phyloP scores from a whole-genome alignment of 2,329 filamentous ascomycete genomes.

The Phialophora macrospora region DNA sequence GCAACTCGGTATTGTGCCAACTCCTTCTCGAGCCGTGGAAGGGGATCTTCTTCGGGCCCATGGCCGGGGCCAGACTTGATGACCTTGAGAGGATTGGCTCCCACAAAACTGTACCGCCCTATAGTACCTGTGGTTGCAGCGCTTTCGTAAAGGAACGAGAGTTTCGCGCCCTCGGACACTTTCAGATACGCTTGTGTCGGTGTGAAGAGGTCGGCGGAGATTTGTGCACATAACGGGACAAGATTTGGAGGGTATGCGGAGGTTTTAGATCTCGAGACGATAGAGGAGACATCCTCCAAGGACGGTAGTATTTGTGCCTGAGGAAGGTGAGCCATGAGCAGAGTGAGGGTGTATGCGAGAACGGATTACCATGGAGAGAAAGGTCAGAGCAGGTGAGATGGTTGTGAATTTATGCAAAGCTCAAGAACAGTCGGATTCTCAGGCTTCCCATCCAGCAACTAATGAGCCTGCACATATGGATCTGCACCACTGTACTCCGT shows the following conservation, averaged over 20 bases:
- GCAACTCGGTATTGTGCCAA: constrained; percentile 79
- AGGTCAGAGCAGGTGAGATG: not conserved
- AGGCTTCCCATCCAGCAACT: not conserved
- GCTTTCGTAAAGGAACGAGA: constrained; percentile 95
- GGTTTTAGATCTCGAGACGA: constrained; percentile 58
- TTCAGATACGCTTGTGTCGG: constrained; percentile 96
- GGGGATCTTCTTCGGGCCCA: constrained; percentile 80
- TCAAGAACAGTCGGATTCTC: not conserved
- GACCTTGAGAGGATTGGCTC: constrained; percentile 76
- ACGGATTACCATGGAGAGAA: constrained; percentile 11
- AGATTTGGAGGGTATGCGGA: constrained; percentile 71
- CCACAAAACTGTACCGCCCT: constrained; percentile 93
- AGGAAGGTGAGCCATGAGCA: constrained; percentile 19
- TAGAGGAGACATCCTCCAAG: constrained; percentile 62
- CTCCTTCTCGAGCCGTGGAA: constrained; percentile 81
- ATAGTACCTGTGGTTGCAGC: constrained; percentile 90
- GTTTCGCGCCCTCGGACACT: constrained; percentile 59
- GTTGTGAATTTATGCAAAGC: not conserved
- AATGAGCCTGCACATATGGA: not conserved
- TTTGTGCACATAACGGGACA: constrained; percentile 80
- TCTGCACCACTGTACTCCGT: not conserved
- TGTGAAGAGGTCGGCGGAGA: constrained; percentile 89
- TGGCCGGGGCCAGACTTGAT: constrained; percentile 86
- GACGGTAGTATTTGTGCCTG: constrained; percentile 63
- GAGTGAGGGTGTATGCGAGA: not conserved